phyloP scores from a whole-genome alignment of 768 basidiomycete species.

The Paxillus rubicundulus region DNA sequence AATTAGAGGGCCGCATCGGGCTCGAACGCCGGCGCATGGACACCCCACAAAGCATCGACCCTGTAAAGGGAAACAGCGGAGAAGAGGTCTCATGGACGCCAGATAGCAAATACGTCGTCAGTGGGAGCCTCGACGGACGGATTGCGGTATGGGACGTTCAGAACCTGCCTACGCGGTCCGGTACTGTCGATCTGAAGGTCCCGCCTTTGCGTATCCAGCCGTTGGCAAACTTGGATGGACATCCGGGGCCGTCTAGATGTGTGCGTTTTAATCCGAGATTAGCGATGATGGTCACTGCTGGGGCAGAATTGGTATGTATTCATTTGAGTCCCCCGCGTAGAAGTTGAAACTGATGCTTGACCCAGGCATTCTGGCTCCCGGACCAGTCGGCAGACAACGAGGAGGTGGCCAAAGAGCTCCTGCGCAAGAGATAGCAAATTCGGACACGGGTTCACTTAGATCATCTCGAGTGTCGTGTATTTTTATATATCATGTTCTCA shows the following conservation, averaged over 20 bases:
- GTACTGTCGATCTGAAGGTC: constrained; percentile 52
- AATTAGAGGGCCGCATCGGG: constrained; percentile 82
- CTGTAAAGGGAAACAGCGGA: constrained; percentile 78
- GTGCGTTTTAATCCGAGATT: constrained; percentile 88
- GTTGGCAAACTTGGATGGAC: constrained; percentile 61
- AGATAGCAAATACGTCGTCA: constrained; percentile 86
- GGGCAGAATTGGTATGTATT: constrained; percentile 70
- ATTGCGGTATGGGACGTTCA: constrained; percentile 87
- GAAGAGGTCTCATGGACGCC: constrained; percentile 95
- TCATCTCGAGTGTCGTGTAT: constrained; percentile 2
- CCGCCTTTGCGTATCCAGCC: constrained; percentile 53
- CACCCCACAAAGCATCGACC: constrained; percentile 56
- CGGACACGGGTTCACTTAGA: not conserved
- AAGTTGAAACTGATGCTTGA: constrained; percentile 5
- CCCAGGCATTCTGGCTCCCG: constrained; percentile 63
- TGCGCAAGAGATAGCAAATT: constrained; percentile 47
- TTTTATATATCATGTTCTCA: not conserved
- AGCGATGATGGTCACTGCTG: constrained; percentile 85
- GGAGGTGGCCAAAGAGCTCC: constrained; percentile 65
- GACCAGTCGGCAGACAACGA: constrained; percentile 68
- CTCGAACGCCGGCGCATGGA: constrained; percentile 64
- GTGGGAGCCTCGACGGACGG: constrained; percentile 83
- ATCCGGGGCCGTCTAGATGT: constrained; percentile 80
- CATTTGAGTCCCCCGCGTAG: not conserved
- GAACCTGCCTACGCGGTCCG: constrained; percentile 50